Base-by-base conservation (phyloP, 2,329 filamentous ascomycete species). In the Corinectria fuckeliana region DNA sequence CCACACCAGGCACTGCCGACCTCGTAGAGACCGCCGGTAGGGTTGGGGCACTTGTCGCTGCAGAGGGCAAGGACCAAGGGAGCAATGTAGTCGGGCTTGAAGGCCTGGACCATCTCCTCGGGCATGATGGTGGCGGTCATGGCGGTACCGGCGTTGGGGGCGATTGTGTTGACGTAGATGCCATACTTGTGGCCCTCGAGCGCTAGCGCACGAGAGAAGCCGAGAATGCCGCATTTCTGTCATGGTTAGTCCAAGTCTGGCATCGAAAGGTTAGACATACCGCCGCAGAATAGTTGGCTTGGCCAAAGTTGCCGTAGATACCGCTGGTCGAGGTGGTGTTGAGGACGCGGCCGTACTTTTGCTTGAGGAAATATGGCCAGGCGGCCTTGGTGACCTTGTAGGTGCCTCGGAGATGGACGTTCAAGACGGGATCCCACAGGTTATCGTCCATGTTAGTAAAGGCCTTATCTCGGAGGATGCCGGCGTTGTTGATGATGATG, bases 251-350 rank as follows among this genome's bases (percentile, higher is more conserved):
- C 8, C 21, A 20, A 20, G 32, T 23, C 16, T 10, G 13, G 3
- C 18, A 53, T 36, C 2, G 4, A 60, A 47, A 14, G 14, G 18
- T 13, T 16, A 2, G 7, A 83, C 88, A 81, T 85, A 91, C 88
- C 58, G 91, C 91, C 59, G 94, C 92, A 63, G 95, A 86, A 78
- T 99, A 99, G 85, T 99, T 99, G 72, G 94, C 92, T 80, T 99
- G 95, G 64, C 95, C 95, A 76, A 99, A 99, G 85, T 97, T 99
- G 70, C 95, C 95, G 76, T 99, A 99, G 77, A 99, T 96, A 78
- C 95, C 95, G 70, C 91, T 96, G 48, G 95, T 98, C 32, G 92
- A 96, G 38, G 95, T 95, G 47, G 95, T 99, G 85, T 99, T 99
- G 73, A 99, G 84, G 62, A 99, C 88, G 72, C 95, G 92, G 68